Base-by-base conservation (phyloP, 1,284 basidiomycete genomes). In the Malassezia japonica region DNA sequence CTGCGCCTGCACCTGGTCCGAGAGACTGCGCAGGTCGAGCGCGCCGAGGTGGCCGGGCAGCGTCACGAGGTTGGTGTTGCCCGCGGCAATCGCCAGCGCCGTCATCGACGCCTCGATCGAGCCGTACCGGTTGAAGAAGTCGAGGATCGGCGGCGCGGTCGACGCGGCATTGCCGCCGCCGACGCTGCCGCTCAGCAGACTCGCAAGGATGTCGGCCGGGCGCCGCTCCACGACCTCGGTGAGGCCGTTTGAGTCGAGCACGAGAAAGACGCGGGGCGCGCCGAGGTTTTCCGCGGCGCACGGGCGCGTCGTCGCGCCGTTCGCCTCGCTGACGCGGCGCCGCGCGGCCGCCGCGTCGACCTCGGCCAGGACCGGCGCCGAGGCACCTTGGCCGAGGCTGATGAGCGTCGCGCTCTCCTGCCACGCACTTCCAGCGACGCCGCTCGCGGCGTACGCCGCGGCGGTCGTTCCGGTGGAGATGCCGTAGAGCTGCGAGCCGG, bases 221-320 rank as follows among this genome's bases (percentile, higher is more conserved):
- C 89, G 79, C 51, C 86, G 79, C 74, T 90, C 89, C n/a, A 80
- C 79, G 43, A 92, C 76, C 69, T 87, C 83, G 8, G 83, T 84
- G 56, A 94, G 74, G 1, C 88, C 90, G 29, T 82, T 83, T 62
- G 86, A 87, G 18, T 87, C 88, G 54, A 94, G 75, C 49, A 92
- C 79, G 75, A 92, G 81, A 70, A 91, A 91, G 62, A 86, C 83
- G 42, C 81, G 79, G 27, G 85, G 79, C 12, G 79, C 76, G 55
- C 84, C 80, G 10, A 81, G 81, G 63, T 85, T 83, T 69, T 92
- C 87, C 13, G 80, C 80, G 0, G 84, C 84, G 13, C 91, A 77
- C 70, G 91, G 86, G 62, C 89, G 88, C 39, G 81, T 47, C 25
- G 60, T 50, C 39, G 61, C 61, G 31, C 61, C 65, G 25, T 56